A percentile compares a stretch with the other conserved stretches of the same genome.
Evolutionary conservation across 306 rosid species (phyloP).

Genomic region (Hippophae gyantsensis): DNA sequence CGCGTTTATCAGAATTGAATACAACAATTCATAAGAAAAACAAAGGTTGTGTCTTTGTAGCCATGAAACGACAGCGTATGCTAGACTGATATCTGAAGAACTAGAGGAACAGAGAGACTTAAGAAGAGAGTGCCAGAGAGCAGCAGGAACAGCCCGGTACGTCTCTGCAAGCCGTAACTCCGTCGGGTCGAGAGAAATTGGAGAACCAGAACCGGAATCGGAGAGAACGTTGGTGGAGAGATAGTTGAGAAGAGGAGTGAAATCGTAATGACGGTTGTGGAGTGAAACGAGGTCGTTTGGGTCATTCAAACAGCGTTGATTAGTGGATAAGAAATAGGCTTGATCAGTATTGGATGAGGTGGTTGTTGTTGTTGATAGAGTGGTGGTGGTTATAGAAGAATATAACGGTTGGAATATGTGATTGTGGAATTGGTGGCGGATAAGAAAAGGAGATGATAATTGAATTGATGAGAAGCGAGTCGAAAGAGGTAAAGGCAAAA

Average conservation of each 20-base stretch:
- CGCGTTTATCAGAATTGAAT: conserved; percentile 88
- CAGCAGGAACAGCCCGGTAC: conserved; percentile 74
- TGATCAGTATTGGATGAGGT: conserved; percentile 26
- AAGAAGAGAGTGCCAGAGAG: conserved; percentile 85
- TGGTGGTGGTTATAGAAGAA: conserved; percentile 6
- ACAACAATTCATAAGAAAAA: conserved; percentile 79
- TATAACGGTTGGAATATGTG: conserved; percentile 17
- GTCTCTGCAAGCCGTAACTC: conserved; percentile 79
- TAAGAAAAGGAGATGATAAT: conserved; percentile 18
- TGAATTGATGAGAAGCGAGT: conserved; percentile 26
- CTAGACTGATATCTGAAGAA: conserved; percentile 39
- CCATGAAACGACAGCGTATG: conserved; percentile 80
- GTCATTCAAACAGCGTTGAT: conserved; percentile 25
- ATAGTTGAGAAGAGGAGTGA: not conserved
- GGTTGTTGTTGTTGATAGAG: conserved; percentile 16
- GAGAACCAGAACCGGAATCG: conserved; percentile 24
- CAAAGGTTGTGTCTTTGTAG: conserved; percentile 82
- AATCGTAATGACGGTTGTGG: conserved; percentile 1
- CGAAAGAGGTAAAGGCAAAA: conserved; percentile 27
- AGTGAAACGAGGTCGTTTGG: conserved; percentile 36
- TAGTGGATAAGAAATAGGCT: conserved; percentile 21
- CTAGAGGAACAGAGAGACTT: conserved; percentile 69
- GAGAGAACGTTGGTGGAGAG: not conserved
- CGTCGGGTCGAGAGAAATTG: conserved; percentile 51
- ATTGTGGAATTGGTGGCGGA: conserved; percentile 34